Evolutionary conservation across 305 asterid genomes (phyloP).

Genomic region (Andrographis paniculata): DNA sequence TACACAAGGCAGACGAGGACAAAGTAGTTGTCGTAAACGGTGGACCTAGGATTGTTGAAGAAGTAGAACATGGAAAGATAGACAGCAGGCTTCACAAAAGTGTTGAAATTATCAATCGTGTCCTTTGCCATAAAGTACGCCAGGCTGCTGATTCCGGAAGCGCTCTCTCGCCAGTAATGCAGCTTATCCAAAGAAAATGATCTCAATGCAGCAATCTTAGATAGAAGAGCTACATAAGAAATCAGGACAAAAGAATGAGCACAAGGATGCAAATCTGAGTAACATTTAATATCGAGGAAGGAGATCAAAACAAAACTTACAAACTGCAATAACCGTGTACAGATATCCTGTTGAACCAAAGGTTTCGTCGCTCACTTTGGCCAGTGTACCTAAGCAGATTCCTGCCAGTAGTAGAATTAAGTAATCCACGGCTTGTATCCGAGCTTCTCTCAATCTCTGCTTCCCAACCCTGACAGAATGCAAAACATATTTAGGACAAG

Average conservation of each 20-base stretch:
- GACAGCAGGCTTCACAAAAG: conserved; percentile 63
- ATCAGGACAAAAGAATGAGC: background rate
- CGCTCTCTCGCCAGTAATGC: conserved; percentile 83
- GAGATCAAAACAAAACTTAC: conserved; percentile 27
- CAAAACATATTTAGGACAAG: background rate
- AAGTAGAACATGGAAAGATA: conserved; percentile 77
- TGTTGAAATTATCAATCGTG: conserved; percentile 66
- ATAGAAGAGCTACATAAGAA: conserved; percentile 42
- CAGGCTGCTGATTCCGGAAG: conserved; percentile 75
- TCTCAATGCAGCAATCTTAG: conserved; percentile 70
- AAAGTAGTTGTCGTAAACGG: conserved; percentile 53
- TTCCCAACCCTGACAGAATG: conserved; percentile 45
- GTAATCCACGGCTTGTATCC: conserved; percentile 65
- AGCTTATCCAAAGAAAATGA: conserved; percentile 63
- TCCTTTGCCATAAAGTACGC: conserved; percentile 75
- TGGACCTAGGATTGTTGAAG: conserved; percentile 77
- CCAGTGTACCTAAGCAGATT: conserved; percentile 64
- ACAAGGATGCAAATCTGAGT: no score
- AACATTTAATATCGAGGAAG: no score
- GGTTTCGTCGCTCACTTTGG: conserved; percentile 80
- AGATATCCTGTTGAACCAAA: conserved; percentile 67
- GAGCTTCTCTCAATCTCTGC: conserved; percentile 70
- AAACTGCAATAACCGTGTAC: conserved; percentile 73
- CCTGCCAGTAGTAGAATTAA: conserved; percentile 66
- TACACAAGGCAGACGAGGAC: conserved; percentile 63